Evolutionary conservation across 2,329 filamentous ascomycete genomes (phyloP).

Genomic region (Phialophora tarda): DNA sequence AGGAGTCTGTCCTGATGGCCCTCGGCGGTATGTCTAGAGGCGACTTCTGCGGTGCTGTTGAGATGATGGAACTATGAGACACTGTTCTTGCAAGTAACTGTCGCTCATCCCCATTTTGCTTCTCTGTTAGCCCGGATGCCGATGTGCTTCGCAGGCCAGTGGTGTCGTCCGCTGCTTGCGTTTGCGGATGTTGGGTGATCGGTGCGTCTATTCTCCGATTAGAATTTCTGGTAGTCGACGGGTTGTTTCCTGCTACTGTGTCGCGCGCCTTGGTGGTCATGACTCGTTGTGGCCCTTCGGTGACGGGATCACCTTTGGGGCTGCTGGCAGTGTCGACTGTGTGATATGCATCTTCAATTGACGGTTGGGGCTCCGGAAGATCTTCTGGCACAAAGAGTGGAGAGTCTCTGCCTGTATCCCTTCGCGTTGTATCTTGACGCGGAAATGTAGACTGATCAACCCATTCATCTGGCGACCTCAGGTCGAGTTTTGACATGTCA

Average conservation of each 20-base stretch:
- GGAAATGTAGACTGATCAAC: not conserved
- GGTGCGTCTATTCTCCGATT: not conserved
- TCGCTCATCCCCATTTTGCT: not conserved
- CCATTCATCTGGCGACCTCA: constrained; percentile 29
- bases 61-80: not conserved
- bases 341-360: not conserved
- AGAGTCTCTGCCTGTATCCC: constrained; percentile 5
- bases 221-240: not conserved
- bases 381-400: constrained; percentile 30
- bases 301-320: not conserved
- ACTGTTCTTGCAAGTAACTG: not conserved
- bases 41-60: not conserved
- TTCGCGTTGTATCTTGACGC: not conserved
- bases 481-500: constrained; percentile 24
- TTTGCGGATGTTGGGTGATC: not conserved
- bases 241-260: not conserved
- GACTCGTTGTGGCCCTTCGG: not conserved
- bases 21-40: not conserved
- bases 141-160: not conserved
- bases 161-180: not conserved
- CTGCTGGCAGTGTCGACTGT: not conserved
- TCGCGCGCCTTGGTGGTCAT: not conserved
- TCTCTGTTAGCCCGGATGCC: not conserved
- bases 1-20: not conserved
- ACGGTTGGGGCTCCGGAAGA: not conserved